phyloP scores from a whole-genome alignment of 805 yeast genomes.

The Komagataella kurtzmanii region DNA sequence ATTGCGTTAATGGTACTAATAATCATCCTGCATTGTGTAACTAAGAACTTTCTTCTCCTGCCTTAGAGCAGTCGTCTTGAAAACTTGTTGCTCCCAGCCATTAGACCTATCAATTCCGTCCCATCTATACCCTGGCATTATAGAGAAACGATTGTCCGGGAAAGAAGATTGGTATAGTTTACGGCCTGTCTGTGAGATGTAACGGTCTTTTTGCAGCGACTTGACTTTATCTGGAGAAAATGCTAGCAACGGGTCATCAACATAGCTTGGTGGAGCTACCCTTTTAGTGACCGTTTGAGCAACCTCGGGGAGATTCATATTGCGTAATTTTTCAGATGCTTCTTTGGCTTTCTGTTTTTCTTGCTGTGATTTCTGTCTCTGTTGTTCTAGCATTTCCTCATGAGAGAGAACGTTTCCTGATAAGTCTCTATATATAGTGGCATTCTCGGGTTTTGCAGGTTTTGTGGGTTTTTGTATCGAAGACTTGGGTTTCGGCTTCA shows the following conservation, averaged over 20 bases:
- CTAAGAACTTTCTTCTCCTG: constrained; percentile 14
- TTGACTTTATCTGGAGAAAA: constrained; percentile 21
- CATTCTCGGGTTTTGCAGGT: background rate
- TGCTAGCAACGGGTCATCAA: constrained; percentile 53
- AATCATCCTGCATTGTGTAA: constrained; percentile 26
- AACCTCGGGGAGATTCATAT: background rate
- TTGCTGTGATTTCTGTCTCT: background rate
- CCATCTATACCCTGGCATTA: constrained; percentile 78
- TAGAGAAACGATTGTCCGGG: constrained; percentile 62
- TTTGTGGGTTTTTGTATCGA: background rate
- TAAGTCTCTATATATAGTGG: background rate
- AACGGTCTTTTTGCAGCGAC: constrained; percentile 5
- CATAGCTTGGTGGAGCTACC: constrained; percentile 6
- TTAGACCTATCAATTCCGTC: constrained; percentile 85
- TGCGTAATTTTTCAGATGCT: background rate
- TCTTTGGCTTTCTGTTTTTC: background rate
- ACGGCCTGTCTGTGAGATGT: constrained; percentile 29
- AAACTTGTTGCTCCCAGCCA: constrained; percentile 66
- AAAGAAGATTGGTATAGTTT: constrained; percentile 39
- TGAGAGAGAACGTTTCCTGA: background rate
- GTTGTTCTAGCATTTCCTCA: background rate
- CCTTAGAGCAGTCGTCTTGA: constrained; percentile 27
- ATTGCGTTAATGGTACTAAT: constrained; percentile 4
- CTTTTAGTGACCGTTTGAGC: background rate
- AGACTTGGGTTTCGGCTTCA: background rate